A percentile compares a stretch with the other conserved stretches of the same genome.
Evolutionary conservation across 768 basidiomycete genomes (phyloP).

Genomic region (Galerina marginata): DNA sequence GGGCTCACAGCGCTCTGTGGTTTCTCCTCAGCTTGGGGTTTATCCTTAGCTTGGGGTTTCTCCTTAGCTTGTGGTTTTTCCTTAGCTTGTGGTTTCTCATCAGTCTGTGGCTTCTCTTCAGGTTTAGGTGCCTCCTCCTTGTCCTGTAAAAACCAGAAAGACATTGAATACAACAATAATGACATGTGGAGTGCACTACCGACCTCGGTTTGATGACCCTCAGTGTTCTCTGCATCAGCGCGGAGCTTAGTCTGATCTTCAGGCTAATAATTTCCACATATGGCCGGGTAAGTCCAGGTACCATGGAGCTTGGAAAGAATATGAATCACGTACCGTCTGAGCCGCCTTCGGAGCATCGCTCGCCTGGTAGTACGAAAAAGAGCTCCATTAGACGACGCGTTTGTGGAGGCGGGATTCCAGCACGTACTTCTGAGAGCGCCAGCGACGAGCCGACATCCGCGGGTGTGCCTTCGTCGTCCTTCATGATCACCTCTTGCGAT

Average conservation of each 20-base stretch:
- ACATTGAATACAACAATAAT: neutral
- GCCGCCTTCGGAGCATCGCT: conserved; percentile 34
- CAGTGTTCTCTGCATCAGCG: conserved; percentile 11
- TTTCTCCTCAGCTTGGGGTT: no score
- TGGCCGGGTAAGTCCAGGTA: neutral
- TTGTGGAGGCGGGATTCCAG: neutral
- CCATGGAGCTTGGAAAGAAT: neutral
- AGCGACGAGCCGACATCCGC: conserved; percentile 42
- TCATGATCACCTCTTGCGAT: conserved; percentile 31
- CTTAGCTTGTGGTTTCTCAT: no score
- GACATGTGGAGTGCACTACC: neutral
- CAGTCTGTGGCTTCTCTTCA: no score
- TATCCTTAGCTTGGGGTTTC: no score
- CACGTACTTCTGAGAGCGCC: conserved; percentile 36
- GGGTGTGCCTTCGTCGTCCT: conserved; percentile 45
- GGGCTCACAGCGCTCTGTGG: no score
- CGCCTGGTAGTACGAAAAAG: conserved; percentile 18
- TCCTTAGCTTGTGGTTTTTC: no score
- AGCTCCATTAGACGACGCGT: neutral
- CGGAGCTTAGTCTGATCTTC: conserved; percentile 12
- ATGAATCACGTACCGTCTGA: conserved; percentile 26
- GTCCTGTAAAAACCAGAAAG: neutral
- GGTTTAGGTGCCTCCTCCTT: no score
- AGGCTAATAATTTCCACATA: conserved; percentile 4
- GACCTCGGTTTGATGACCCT: conserved; percentile 7